Evolutionary conservation across 2,329 filamentous ascomycete species (phyloP).

Genomic region (Talaromyces sp.): DNA sequence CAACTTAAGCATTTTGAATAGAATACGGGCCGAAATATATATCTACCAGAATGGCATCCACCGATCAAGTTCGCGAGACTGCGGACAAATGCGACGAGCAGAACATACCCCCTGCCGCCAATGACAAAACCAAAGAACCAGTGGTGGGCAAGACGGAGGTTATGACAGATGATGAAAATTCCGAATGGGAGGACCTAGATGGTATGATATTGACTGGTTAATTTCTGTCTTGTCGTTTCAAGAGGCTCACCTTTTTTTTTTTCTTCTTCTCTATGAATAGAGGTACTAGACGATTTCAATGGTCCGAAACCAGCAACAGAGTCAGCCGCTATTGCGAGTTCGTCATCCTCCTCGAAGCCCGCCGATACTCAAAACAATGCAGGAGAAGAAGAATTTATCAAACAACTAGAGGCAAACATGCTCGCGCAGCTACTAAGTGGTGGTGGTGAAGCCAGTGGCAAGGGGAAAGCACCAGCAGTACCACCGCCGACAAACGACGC

Average conservation of each 20-base stretch:
- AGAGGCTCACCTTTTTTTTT: not conserved
- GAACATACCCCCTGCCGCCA: not conserved
- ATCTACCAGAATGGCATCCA: slow-evolving; percentile 1
- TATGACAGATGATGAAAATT: slow-evolving; percentile 66
- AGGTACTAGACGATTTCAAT: slow-evolving; percentile 89
- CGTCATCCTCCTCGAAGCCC: slow-evolving; percentile 15
- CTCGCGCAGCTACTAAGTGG: slow-evolving; percentile 63
- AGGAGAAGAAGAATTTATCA: slow-evolving; percentile 56
- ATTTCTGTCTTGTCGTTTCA: not conserved
- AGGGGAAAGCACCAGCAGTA: slow-evolving; percentile 19
- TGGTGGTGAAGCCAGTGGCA: slow-evolving; percentile 48
- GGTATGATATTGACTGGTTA: slow-evolving; percentile 51
- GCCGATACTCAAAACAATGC: slow-evolving; percentile 15
- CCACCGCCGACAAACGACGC: not conserved
- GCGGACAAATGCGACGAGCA: slow-evolving; percentile 4
- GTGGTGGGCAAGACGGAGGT: slow-evolving; percentile 12
- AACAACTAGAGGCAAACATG: slow-evolving; percentile 83
- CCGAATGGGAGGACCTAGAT: slow-evolving; percentile 92
- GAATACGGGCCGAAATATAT: not conserved
- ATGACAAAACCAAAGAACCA: not conserved
- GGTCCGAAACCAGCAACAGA: slow-evolving; percentile 44
- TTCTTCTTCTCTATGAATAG: slow-evolving; percentile 39
- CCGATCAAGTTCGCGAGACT: slow-evolving; percentile 3
- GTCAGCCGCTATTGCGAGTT: too few species aligned
- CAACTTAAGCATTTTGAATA: not conserved